Evolutionary conservation across 164 flowering plant genomes (phyloP).

Genomic region (Macadamia tetraphylla): DNA sequence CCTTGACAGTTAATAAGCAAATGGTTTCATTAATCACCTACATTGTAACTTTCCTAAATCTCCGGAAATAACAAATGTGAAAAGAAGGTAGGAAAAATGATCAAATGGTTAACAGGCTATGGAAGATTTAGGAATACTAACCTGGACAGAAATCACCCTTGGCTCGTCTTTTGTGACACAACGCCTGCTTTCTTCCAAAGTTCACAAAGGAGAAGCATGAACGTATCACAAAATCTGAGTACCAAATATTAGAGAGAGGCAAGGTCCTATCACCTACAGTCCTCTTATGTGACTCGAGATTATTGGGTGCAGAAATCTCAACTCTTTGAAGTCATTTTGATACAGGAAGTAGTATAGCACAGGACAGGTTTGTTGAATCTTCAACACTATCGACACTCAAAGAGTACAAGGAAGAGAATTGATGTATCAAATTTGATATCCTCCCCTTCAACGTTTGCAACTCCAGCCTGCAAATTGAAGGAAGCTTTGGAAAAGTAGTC

Average conservation of each 20-base stretch:
- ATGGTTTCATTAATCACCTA: too few species aligned
- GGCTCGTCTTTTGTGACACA: background rate
- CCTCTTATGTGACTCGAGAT: background rate
- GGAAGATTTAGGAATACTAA: too few species aligned
- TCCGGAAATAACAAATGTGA: too few species aligned
- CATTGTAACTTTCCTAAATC: too few species aligned
- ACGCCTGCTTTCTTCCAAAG: background rate
- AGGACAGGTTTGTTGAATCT: background rate
- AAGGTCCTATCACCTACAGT: background rate
- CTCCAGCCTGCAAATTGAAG: background rate
- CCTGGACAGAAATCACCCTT: too few species aligned
- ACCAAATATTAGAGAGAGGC: background rate
- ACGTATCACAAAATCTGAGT: background rate
- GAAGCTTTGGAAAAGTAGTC: background rate
- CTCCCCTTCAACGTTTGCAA: background rate
- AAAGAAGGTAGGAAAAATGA: too few species aligned
- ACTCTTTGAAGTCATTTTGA: background rate
- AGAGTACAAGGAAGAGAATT: background rate
- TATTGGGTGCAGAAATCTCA: background rate
- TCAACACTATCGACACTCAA: background rate
- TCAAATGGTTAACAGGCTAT: too few species aligned
- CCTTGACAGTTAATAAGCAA: too few species aligned
- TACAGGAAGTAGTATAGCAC: background rate
- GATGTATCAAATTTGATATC: background rate
- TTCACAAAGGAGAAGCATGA: background rate